Base-by-base conservation (phyloP, 352 stramenopile species). In the Phytophthora fragariaefolia region DNA sequence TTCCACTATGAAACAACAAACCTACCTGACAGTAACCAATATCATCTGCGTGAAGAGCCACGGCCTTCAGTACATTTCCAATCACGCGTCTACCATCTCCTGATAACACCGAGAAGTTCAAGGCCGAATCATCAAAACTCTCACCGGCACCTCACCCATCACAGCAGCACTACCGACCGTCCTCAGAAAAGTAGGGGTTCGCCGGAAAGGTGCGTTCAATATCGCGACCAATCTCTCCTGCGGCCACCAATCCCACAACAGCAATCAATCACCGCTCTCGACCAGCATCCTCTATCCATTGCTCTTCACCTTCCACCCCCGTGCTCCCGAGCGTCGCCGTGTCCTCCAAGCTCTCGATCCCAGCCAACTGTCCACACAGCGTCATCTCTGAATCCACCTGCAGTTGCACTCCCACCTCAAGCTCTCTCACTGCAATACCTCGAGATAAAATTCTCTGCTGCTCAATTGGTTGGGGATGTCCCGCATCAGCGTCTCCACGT, bases 21-120 rank as follows among this genome's bases (percentile, higher is more conserved):
- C 32, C 13, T 56, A 90, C 85, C 80, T 96, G 87, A 23, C 85
- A 94, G 38, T 96, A 96, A 0, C 81, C 85, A 43, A 94, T 70
- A 27, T 92, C 83, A 40, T 73, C 65, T 13, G 68, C 70, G 47
- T 89, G 69, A 17, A 78, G 12, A 4, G 82, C 71, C 4, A 91
- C 57, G 2, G 81, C 85, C 50, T 94, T 96, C 20, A 96, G 79
- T 2, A 93, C 76, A 61, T 94, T 96, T 1, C 70, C 71, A 17
- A 96, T 76, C 58, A 88, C 61, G 4, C 77, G 71, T 38, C 71
- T 76, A 2, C 87, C 87, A 18, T 86, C 74, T n/a, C 67, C 79
- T 89, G 49, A 7, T 22, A 66, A 61, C 18, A 58, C 1, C n/a
- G 51, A 46, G 15, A 30, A 18, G n/a, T 15, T 36, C 27, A 63